Percentiles rank a stretch among this genome's conserved stretches.
Evolutionary conservation across 2,329 filamentous ascomycete genomes (phyloP).

Genomic region (Penicillium sp.): DNA sequence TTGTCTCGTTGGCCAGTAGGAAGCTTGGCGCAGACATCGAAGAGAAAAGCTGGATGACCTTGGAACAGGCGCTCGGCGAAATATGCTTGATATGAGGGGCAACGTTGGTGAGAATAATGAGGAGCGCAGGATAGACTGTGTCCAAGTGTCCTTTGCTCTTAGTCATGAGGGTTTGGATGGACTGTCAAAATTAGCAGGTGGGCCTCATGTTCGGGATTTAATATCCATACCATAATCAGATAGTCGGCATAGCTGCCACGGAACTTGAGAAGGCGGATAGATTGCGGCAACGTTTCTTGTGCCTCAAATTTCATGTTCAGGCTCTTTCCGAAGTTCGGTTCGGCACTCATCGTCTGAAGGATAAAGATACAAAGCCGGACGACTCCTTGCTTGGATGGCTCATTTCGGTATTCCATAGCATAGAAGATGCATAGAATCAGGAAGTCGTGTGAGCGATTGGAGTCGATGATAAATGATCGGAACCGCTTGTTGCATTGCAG

Average conservation of each 20-base stretch:
- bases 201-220: background rate
- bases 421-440: slow-evolving; percentile 89
- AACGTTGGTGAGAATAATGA: slow-evolving; percentile 93
- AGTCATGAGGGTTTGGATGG: slow-evolving; percentile 88
- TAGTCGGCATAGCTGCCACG: slow-evolving; percentile 91
- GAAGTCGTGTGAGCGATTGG: slow-evolving; percentile 89
- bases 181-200: slow-evolving; percentile 53
- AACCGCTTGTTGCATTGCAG: slow-evolving; percentile 98
- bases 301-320: slow-evolving; percentile 86
- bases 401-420: slow-evolving; percentile 82
- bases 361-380: slow-evolving; percentile 98
- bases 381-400: slow-evolving; percentile 84
- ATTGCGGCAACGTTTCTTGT: slow-evolving; percentile 81
- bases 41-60: slow-evolving; percentile 81
- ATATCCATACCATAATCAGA: slow-evolving; percentile 71
- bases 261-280: slow-evolving; percentile 81
- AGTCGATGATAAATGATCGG: slow-evolving; percentile 94
- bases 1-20: slow-evolving; percentile 86
- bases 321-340: slow-evolving; percentile 84
- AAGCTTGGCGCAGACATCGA: slow-evolving; percentile 95
- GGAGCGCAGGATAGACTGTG: slow-evolving; percentile 85
- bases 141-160: slow-evolving; percentile 87
- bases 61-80: slow-evolving; percentile 72
- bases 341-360: slow-evolving; percentile 90
- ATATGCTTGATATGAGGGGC: slow-evolving; percentile 80